Evolutionary conservation across 1,139 yeast genomes (phyloP), one percentile per base, ranked within the genome.

Genomic region (Hyphopichia buzzinii): DNA sequence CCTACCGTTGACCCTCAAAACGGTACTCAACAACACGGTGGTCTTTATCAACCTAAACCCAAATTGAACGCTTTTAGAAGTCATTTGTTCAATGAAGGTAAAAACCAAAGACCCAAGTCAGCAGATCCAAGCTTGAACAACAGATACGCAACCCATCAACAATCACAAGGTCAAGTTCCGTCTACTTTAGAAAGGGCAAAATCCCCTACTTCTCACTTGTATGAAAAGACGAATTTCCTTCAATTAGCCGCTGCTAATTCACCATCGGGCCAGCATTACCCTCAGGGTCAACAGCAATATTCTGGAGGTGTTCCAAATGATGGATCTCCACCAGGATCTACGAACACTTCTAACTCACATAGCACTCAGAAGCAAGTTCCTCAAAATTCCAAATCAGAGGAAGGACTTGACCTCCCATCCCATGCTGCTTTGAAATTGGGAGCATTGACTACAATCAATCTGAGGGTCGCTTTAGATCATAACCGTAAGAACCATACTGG

Each of bases 361-460:
- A n/a, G n/a, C n/a, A n/a, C n/a, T n/a, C n/a, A n/a, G n/a, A n/a
- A n/a, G n/a, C n/a, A n/a, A n/a, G n/a, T n/a, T n/a, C n/a, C n/a
- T n/a, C 24, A 26, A 37, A 25, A 21, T 8, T 35, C 35, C 12
- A 42, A 39, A n/a, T 41, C 49, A 17, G 62, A 57, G 35, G 62
- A 57, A 16, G 43, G 55, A n/a, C 45, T 53, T 26, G 74, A 76
- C 43, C 55, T 69, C 49, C 59, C 68, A 34, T 72, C 71, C 26
- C 68, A 66, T 39, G 47, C 56, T 7, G 71, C 73, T 28, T 57
- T 75, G 45, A 80, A 80, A 53, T 58, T 81, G 43, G 81, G 82
- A 17, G 84, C 85, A 1, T 64, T 80, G 42, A 75, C 81, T 14
- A 80, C 86, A 4, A 79, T 80, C 40, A 77, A 79, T 47, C 75